Evolutionary conservation across 169 alveolate species (phyloP), one percentile per base, ranked within the genome.

Genomic region (Theileria orientalis): DNA sequence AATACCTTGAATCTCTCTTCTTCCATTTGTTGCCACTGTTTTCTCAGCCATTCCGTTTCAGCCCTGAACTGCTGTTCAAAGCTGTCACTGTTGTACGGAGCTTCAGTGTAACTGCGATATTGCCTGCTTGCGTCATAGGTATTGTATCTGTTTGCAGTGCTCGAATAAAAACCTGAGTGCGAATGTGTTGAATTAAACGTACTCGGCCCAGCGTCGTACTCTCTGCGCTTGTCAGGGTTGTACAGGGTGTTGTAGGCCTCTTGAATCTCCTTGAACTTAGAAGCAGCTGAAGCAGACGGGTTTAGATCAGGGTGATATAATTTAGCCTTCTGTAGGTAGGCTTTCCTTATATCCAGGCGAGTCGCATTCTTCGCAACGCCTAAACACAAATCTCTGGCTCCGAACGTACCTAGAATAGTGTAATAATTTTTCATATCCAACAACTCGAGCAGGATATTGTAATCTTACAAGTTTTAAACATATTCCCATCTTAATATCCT

Each of bases 241-340:
- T 90, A 87, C 49, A 93, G 79, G 30, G 95, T 93, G 54, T 90
- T 88, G 72, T 93, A 93, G 8, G 97, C 97, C 70, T 92, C 95
- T 52, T 87, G 93, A 49, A 93, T 90, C 85, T 90, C 93, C 78
- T 91, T 93, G 79, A 93, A 93, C 68, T 91, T 90, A 30, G 90
- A 59, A 19, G 91, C 84, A 30, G 94, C 91, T 35, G 91, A 91
- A 32, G 94, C 90, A 35, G 91, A 90, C 42, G 90, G 73, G 73
- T 92, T 90, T 69, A 91, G 69, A 83, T 95, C 98, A 7, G 98
- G 98, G 54, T 95, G 98, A 69, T 91, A 92, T 80, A 91, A 83
- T 76, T 92, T 93, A 14, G 96, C 98, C 90, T 92, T 91, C 73
- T 86, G 86, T 69, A 94, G 91, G 71, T 92, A 95, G 19, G 97